Conservation (phyloP, 23 red algal genomes). For the Gracilaria vermiculophylla region DNA sequence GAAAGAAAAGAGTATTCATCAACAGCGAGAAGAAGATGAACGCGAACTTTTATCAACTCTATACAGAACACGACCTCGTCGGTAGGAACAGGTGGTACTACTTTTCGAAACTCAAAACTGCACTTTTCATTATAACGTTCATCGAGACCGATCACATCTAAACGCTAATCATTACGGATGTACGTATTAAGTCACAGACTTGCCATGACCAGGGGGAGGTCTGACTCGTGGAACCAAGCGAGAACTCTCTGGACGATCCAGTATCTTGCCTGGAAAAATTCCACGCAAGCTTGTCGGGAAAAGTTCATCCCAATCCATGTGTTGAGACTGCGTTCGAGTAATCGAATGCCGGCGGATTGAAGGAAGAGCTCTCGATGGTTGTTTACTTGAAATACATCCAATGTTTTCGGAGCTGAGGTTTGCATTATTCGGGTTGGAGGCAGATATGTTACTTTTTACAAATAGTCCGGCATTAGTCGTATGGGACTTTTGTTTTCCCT, state of each 20-base stretch:
- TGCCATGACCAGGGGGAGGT: constrained; percentile 18
- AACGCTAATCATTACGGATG: neutral
- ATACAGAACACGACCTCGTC: constrained; percentile 27
- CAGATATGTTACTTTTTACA: neutral
- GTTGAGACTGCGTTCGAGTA: neutral
- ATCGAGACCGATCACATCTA: neutral
- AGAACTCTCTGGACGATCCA: neutral
- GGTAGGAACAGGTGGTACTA: neutral
- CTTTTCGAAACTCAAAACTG: neutral
- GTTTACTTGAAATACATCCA: neutral
- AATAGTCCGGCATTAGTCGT: neutral
- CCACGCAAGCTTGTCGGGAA: constrained; percentile 27
- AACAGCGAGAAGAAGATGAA: constrained; percentile 54
- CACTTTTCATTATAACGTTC: constrained; percentile 4
- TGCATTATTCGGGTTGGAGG: neutral
- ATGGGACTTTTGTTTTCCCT: neutral
- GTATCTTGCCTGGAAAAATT: neutral
- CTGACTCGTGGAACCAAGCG: neutral
- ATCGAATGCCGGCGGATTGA: neutral
- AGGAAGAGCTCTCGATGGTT: neutral
- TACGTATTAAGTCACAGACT: neutral
- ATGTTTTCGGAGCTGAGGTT: neutral
- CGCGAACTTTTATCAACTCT: constrained; percentile 31
- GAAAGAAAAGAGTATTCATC: constrained; percentile 62
- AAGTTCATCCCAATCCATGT: constrained; percentile 21